Evolutionary conservation across 2,329 filamentous ascomycete genomes (phyloP), one percentile per base, ranked within the genome.

Genomic region (Verruconis gallopava): DNA sequence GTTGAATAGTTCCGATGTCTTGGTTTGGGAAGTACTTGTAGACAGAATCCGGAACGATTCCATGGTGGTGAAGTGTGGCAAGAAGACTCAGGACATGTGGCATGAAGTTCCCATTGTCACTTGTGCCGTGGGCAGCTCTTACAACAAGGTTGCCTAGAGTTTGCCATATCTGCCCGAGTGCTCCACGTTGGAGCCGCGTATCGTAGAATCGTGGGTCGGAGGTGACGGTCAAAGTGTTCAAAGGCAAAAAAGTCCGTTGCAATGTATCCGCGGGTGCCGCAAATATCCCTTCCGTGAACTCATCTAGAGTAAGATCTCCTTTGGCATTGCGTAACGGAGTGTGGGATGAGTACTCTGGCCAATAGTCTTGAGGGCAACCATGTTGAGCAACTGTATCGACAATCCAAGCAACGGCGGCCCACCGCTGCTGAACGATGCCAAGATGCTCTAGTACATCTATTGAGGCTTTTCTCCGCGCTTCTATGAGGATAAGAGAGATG

Each of bases 81-180:
- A 70, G 61, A 37, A 69, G 61, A 44, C 68, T 63, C 39, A 69
- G 50, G 2, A 69, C 63, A 46, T 62, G 61, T 4, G 61, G 55
- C 55, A 64, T 63, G 13, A 66, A 57, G 4, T 34, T 45, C 5
- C 53, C 44, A 21, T 54, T 47, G 4, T 48, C 15, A 5, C 19
- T 46, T 36, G 35, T 40, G 33, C 13, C 45, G 44, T 44, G 57
- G 22, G 33, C 53, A 3, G 56, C 49, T 14, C 47, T 50, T 19
- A 68, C 34, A n/a, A 66, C 64, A 59, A 69, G 62, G n/a, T 51
- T 51, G 1, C 65, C 67, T 15, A 70, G 49, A 30, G 58, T 64
- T 18, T 57, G 58, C 67, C 67, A 70, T 3, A 70, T 51, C 37
- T 62, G 57, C 9, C 67, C 67, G 14, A 69, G 46, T 0, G 58